These are phyloP conservation scores for Pleurotus ostreatus DNA, from an alignment of 768 basidiomycete species.

Conservation along the genomic window DNA sequence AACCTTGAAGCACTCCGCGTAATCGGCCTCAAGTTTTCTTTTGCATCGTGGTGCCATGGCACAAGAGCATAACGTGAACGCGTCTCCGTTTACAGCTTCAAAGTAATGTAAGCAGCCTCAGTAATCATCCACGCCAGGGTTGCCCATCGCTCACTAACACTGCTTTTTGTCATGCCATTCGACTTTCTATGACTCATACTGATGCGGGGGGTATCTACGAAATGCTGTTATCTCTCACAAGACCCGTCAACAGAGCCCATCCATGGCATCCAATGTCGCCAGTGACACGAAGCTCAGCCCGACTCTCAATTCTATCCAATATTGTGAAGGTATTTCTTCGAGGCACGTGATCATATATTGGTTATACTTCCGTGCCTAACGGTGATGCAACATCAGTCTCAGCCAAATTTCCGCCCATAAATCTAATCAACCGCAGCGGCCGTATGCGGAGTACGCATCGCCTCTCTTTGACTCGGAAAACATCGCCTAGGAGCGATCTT, in stretches of 20 bases:
- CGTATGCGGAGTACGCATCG: slow-evolving; percentile 4
- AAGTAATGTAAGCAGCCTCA: slow-evolving; percentile 1
- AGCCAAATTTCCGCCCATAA: not conserved
- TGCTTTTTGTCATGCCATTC: slow-evolving; percentile 5
- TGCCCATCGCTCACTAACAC: slow-evolving; percentile 7
- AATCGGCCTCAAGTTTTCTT: not conserved
- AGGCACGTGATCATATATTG: not conserved
- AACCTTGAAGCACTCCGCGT: not conserved
- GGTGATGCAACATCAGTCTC: slow-evolving; percentile 7
- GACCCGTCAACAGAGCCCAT: not conserved
- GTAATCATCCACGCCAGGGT: slow-evolving; percentile 3
- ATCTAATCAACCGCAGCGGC: slow-evolving; percentile 6
- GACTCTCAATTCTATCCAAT: not conserved
- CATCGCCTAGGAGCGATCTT: slow-evolving; percentile 4
- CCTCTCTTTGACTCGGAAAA: slow-evolving; percentile 1
- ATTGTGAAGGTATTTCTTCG: not conserved
- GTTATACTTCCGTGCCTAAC: slow-evolving; percentile 1
- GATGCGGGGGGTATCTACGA: slow-evolving; percentile 3
- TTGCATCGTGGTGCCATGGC: not conserved
- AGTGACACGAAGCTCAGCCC: not conserved
- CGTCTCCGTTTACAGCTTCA: not conserved
- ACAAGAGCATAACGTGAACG: not conserved
- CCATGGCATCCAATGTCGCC: not conserved
- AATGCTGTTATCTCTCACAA: slow-evolving; percentile 1
- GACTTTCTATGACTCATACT: not conserved